Evolutionary conservation across 768 basidiomycete species (phyloP).

Genomic region (Mycena kentingensis): DNA sequence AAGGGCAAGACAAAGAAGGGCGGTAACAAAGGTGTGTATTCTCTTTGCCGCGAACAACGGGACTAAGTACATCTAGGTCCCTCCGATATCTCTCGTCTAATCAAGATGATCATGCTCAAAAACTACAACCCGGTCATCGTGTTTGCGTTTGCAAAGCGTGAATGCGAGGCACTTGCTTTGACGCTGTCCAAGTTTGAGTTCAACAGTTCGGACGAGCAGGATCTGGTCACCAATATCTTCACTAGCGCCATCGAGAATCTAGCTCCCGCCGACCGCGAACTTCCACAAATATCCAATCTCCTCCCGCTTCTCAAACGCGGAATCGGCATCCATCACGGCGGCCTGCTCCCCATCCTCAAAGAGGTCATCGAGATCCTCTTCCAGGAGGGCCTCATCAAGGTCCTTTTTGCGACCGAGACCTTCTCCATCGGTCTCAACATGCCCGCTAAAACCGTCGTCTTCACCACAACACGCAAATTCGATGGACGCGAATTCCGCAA

Average conservation of each 20-base stretch:
- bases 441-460: constrained; percentile 99
- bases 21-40: constrained; percentile 79
- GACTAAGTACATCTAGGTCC: constrained; percentile 49
- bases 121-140: constrained; percentile 98
- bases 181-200: constrained; percentile 95
- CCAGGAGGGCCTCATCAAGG: constrained; percentile 97
- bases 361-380: constrained; percentile 99
- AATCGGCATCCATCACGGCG: constrained; percentile 98
- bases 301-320: constrained; percentile 92
- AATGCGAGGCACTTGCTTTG: constrained; percentile 92
- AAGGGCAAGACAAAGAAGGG: constrained; percentile 95
- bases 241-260: constrained; percentile 92
- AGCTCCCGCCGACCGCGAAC: constrained; percentile 79
- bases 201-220: constrained; percentile 90
- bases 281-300: constrained; percentile 92
- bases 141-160: constrained; percentile 97
- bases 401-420: constrained; percentile 97
- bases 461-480: constrained; percentile 93
- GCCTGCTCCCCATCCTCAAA: constrained; percentile 94
- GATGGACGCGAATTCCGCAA: constrained; percentile 95
- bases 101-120: constrained; percentile 97
- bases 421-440: constrained; percentile 98
- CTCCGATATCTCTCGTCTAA: constrained; percentile 95
- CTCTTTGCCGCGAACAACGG: neutral
- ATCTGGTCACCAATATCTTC: constrained; percentile 84